These are phyloP conservation scores for Phialemoniopsis sp. DNA, from an alignment of 2,329 filamentous ascomycete species.

Conservation along the genomic window DNA sequence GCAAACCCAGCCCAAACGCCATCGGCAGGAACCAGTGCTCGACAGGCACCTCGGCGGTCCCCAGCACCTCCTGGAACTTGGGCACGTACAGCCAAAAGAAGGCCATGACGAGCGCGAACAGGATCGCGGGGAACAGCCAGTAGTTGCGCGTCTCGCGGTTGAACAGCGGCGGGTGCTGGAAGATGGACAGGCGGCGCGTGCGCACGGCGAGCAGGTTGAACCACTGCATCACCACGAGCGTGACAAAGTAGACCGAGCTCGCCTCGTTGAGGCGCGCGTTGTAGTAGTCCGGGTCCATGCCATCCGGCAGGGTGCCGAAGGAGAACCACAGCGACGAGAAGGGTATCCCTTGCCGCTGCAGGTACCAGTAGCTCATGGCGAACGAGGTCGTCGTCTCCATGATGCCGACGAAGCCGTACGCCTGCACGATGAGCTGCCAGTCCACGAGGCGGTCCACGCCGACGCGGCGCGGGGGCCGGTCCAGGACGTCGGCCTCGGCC, in stretches of 20 bases:
- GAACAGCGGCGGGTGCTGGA: slow-evolving; percentile 68
- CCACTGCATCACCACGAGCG: slow-evolving; percentile 77
- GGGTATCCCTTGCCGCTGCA: slow-evolving; percentile 56
- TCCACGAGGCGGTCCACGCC: slow-evolving; percentile 70
- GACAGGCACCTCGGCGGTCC: slow-evolving; percentile 59
- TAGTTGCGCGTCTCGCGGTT: slow-evolving; percentile 63
- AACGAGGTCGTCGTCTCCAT: slow-evolving; percentile 57
- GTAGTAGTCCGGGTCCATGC: slow-evolving; percentile 50
- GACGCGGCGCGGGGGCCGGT: slow-evolving; percentile 62
- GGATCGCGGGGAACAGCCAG: slow-evolving; percentile 66
- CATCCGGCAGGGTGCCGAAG: slow-evolving; percentile 51
- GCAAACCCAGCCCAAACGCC: slow-evolving; percentile 61
- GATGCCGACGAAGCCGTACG: slow-evolving; percentile 68
- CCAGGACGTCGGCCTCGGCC: slow-evolving; percentile 71
- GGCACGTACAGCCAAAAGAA: slow-evolving; percentile 70
- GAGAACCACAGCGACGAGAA: slow-evolving; percentile 66
- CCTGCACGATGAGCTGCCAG: slow-evolving; percentile 66
- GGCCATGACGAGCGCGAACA: slow-evolving; percentile 65
- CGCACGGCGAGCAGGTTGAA: slow-evolving; percentile 71
- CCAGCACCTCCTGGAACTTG: slow-evolving; percentile 55
- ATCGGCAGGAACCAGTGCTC: slow-evolving; percentile 77
- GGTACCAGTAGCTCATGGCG: slow-evolving; percentile 64
- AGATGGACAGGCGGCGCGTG: slow-evolving; percentile 61
- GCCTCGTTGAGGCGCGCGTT: slow-evolving; percentile 55
- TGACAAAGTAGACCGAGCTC: slow-evolving; percentile 75